These are phyloP conservation scores for Hymenoscyphus salicellus DNA, from an alignment of 2,329 filamentous ascomycete species.

Conservation along the genomic window DNA sequence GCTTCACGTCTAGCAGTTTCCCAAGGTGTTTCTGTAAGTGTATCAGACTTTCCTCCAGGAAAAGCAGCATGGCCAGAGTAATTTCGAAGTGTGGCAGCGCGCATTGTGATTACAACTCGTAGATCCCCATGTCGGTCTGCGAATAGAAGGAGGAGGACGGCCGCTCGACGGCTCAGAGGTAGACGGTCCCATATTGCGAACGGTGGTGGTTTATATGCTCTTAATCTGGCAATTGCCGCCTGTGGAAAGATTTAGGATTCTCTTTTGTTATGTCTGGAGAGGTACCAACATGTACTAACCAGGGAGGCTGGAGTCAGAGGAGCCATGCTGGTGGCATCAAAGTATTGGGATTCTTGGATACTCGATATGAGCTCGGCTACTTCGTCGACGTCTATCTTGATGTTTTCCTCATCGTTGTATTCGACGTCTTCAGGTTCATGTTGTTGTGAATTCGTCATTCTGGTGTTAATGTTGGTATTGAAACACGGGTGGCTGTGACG, in stretches of 20 bases:
- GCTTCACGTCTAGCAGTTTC: conserved; percentile 87
- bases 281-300: conserved; percentile 26
- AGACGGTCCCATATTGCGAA: conserved; percentile 62
- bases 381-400: conserved; percentile 20
- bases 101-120: conserved; percentile 67
- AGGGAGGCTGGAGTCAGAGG: conserved; percentile 32
- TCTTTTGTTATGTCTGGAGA: neutral
- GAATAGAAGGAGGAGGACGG: conserved; percentile 84
- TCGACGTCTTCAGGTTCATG: neutral
- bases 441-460: conserved; percentile 1
- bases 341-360: conserved; percentile 34
- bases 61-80: conserved; percentile 83
- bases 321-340: conserved; percentile 36
- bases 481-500: neutral
- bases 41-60: conserved; percentile 72
- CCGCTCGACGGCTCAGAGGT: conserved; percentile 68
- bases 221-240: conserved; percentile 52
- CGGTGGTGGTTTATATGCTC: conserved; percentile 58
- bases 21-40: conserved; percentile 58
- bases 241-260: conserved; percentile 19
- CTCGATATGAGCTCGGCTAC: conserved; percentile 30
- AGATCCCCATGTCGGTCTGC: conserved; percentile 79
- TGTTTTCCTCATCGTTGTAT: neutral
- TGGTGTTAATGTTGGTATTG: neutral
- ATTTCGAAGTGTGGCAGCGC: conserved; percentile 59